A percentile compares a stretch with the other conserved stretches of the same genome.
These are phyloP conservation scores for Pichia eremophila DNA, from an alignment of 805 yeast species.

Conservation along the genomic window DNA sequence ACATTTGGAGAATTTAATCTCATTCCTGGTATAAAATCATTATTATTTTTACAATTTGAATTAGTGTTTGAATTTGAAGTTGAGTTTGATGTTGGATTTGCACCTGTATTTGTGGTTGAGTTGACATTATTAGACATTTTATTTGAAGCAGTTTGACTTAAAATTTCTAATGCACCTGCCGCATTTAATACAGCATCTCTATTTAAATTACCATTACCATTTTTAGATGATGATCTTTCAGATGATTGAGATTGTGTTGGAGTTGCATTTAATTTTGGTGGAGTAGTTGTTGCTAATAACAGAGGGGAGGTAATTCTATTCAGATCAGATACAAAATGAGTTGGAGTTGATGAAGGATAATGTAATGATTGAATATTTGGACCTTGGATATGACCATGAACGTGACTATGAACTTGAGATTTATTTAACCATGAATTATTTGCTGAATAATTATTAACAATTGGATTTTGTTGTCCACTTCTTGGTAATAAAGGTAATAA, in stretches of 20 bases:
- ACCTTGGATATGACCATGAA: conserved; percentile 1
- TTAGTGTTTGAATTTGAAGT: neutral
- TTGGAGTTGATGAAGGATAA: conserved; percentile 61
- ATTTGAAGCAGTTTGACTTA: conserved; percentile 24
- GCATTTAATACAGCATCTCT: conserved; percentile 28
- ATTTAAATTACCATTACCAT: conserved; percentile 14
- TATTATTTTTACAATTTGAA: conserved; percentile 9
- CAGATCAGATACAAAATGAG: conserved; percentile 59
- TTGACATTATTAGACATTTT: neutral
- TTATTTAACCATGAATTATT: conserved; percentile 22
- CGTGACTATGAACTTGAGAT: conserved; percentile 7
- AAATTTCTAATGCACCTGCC: conserved; percentile 33
- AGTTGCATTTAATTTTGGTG: conserved; percentile 27
- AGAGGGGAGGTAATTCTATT: conserved; percentile 58
- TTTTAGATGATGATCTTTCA: conserved; percentile 23
- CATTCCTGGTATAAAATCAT: conserved; percentile 24
- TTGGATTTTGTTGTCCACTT: conserved; percentile 11
- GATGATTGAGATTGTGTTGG: conserved; percentile 26
- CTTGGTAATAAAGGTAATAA: conserved; percentile 34
- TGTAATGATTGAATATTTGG: conserved; percentile 43
- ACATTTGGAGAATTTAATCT: conserved; percentile 21
- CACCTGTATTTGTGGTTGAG: too few relatives aligned
- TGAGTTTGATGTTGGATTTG: too few relatives aligned
- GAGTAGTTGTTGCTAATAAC: conserved; percentile 39
- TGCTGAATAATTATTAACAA: conserved; percentile 13